These are phyloP conservation scores for Coniochaeta sp. DNA, from an alignment of 2,329 filamentous ascomycete genomes.

Conservation along the genomic window DNA sequence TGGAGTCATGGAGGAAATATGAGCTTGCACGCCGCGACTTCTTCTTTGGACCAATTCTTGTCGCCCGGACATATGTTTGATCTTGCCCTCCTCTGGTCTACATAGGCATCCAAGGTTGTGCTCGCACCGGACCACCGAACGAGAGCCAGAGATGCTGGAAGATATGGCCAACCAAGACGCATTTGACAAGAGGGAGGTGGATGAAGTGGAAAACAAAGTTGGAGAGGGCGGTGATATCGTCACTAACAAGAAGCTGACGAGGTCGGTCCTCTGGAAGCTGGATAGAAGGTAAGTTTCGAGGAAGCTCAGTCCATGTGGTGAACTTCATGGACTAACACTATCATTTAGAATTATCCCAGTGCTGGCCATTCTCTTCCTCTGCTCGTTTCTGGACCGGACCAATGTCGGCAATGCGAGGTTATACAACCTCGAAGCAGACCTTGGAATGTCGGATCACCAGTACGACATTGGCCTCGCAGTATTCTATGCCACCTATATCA, in stretches of 20 bases:
- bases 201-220: background rate
- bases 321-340: background rate
- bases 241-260: background rate
- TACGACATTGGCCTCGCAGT: constrained; percentile 1
- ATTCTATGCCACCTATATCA: constrained; percentile 1
- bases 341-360: constrained; percentile 30
- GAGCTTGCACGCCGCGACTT: background rate
- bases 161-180: background rate
- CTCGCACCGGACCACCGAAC: background rate
- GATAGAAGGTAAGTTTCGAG: background rate
- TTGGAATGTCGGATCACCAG: background rate
- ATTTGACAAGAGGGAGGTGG: background rate
- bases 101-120: background rate
- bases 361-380: constrained; percentile 58
- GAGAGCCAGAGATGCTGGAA: background rate
- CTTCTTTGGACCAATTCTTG: background rate
- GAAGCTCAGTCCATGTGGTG: background rate
- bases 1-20: background rate
- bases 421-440: constrained; percentile 43
- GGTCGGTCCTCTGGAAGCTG: constrained; percentile 1
- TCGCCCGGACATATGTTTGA: background rate
- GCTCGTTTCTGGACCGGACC: constrained; percentile 60
- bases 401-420: constrained; percentile 68
- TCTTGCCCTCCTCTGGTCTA: background rate
- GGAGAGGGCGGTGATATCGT: background rate